Evolutionary conservation across 2,329 filamentous ascomycete genomes (phyloP), one percentile per base, ranked within the genome.

Genomic region (Sporothrix dimorphospora): DNA sequence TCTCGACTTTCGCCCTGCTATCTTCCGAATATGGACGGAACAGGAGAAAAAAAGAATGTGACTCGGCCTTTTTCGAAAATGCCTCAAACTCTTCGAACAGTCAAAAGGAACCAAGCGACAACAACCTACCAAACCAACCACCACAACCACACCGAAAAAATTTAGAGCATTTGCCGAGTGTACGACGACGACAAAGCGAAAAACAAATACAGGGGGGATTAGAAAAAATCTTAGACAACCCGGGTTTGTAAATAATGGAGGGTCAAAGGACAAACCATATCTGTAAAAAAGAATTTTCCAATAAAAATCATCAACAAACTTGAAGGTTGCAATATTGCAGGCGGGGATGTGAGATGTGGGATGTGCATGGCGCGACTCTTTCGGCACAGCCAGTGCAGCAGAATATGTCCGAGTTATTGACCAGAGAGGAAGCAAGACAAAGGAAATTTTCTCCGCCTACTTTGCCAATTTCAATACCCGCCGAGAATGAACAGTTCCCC

Each of bases 191-290:
- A 72, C 71, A 72, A 72, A 72, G 71, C 71, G 71, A 65, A 70
- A 65, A 45, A 67, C 63, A 67, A 66, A 67, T 67, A 66, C 71
- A 59, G 63, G 66, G 65, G 66, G 61, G 71, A 65, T 57, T 70
- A 70, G 55, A 67, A 71, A 72, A 73, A 71, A 55, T 34, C 65
- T 70, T 70, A 59, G 71, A 70, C 71, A 61, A 55, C 63, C 69
- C 63, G 72, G 65, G 72, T 71, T 73, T 72, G 71, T 71, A 70
- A 70, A 72, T 72, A 71, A 73, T 71, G 72, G 72, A 71, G 61
- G 72, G 72, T 68, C 69, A 66, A 70, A 67, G 51, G 72, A 67
- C 72, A 73, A 73, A 70, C 67, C 69, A 61, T 69, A 57, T 47
- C 40, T 73, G 69, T 73, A 69, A 71, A 71, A 71, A 71, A 71